Evolutionary conservation across 208 protist genomes (phyloP).

Genomic region (Crithidia fasciculata): DNA sequence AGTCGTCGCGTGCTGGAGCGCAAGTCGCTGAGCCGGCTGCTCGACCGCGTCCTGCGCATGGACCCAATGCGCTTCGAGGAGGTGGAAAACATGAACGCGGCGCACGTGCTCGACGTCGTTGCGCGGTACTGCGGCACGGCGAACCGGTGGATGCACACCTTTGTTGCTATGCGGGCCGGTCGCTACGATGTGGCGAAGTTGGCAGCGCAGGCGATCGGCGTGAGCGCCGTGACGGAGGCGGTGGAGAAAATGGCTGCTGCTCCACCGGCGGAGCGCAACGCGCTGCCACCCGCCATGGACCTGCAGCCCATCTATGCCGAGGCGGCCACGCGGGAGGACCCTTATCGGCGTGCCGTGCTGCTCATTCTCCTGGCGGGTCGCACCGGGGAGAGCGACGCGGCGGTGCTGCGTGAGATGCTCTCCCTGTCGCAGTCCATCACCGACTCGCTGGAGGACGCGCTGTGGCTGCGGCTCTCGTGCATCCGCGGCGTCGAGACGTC

Average conservation of each 20-base stretch:
- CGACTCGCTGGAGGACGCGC: slow-evolving; percentile 67
- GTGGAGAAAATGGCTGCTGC: slow-evolving; percentile 36
- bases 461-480: slow-evolving; percentile 66
- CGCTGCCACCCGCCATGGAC: slow-evolving; percentile 41
- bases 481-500: slow-evolving; percentile 43
- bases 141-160: slow-evolving; percentile 71
- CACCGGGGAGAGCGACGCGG: slow-evolving; percentile 56
- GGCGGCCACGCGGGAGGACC: slow-evolving; percentile 50
- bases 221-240: slow-evolving; percentile 40
- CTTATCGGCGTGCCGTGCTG: slow-evolving; percentile 75
- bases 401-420: slow-evolving; percentile 29
- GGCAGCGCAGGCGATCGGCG: slow-evolving; percentile 44
- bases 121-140: slow-evolving; percentile 40
- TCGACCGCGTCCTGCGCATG: slow-evolving; percentile 53
- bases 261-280: slow-evolving; percentile 38
- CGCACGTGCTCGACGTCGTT: slow-evolving; percentile 59
- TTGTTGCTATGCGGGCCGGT: slow-evolving; percentile 75
- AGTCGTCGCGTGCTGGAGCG: slow-evolving; percentile 76
- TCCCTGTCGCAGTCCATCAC: slow-evolving; percentile 48
- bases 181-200: slow-evolving; percentile 77
- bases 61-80: slow-evolving; percentile 62
- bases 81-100: slow-evolving; percentile 52
- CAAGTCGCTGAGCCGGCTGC: slow-evolving; percentile 52
- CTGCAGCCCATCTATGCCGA: slow-evolving; percentile 70
- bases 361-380: slow-evolving; percentile 75